Evolutionary conservation across 495 filamentous ascomycete genomes (phyloP).

Genomic region (Talaromyces trachyspermus): DNA sequence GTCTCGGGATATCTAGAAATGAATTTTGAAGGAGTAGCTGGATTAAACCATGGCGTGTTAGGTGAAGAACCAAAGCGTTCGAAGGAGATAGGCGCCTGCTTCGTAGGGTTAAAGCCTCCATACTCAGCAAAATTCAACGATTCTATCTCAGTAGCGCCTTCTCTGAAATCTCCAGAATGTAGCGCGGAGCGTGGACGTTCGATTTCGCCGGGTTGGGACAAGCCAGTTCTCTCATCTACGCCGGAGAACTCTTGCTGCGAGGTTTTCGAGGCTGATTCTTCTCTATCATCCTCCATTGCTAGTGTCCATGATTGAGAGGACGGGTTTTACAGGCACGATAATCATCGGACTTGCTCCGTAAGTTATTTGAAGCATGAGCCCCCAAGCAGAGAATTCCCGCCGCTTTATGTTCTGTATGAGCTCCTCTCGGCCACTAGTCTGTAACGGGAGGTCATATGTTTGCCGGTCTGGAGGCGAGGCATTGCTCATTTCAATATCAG

Average conservation of each 20-base stretch:
- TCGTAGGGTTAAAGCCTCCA: conserved; percentile 10
- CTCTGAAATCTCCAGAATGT: conserved; percentile 82
- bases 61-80: conserved; percentile 34
- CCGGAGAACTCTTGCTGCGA: not conserved
- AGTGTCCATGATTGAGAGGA: not conserved
- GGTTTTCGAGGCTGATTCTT: not conserved
- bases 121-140: conserved; percentile 15
- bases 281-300: not conserved
- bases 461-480: not conserved
- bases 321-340: too few species aligned
- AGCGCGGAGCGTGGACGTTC: conserved; percentile 80
- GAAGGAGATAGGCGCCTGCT: not conserved
- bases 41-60: conserved; percentile 42
- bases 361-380: too few species aligned
- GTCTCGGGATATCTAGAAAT: conserved; percentile 11
- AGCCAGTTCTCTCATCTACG: conserved; percentile 15
- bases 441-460: conserved; percentile 11
- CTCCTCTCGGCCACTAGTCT: conserved; percentile 55
- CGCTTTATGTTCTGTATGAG: conserved; percentile 81
- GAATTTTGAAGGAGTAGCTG: conserved; percentile 18
- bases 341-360: too few species aligned
- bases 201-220: conserved; percentile 48
- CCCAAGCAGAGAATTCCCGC: conserved; percentile 21
- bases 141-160: conserved; percentile 29
- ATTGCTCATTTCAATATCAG: conserved; percentile 8